These are phyloP conservation scores for Penicillium tannophilum DNA, from an alignment of 495 filamentous ascomycete genomes.

Conservation along the genomic window DNA sequence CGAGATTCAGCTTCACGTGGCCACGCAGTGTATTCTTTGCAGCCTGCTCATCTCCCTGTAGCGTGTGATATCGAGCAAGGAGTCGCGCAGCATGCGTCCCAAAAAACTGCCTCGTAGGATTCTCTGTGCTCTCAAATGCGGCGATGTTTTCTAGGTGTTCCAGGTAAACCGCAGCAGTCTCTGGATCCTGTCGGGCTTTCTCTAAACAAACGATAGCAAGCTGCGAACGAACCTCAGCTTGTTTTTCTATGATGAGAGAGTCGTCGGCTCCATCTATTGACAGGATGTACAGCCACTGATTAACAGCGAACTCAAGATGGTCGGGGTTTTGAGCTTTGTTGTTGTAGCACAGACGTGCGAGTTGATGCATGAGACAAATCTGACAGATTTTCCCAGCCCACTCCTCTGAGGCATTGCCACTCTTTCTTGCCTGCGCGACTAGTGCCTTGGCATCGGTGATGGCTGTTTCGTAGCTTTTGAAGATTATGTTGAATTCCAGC, in stretches of 20 bases:
- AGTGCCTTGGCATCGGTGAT: constrained; percentile 2
- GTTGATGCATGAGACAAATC: constrained; percentile 11
- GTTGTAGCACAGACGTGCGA: constrained; percentile 13
- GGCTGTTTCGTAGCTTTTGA: constrained; percentile 15
- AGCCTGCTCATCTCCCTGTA: constrained; percentile 25
- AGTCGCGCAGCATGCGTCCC: constrained; percentile 10
- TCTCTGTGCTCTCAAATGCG: not conserved
- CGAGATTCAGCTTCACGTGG: constrained; percentile 35
- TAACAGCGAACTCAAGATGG: not conserved
- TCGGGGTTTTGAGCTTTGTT: not conserved
- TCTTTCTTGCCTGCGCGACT: constrained; percentile 1
- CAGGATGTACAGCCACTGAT: not conserved
- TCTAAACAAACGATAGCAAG: not conserved
- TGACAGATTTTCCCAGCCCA: constrained; percentile 4
- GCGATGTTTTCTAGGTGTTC: not conserved
- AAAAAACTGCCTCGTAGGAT: not conserved
- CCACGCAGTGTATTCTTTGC: constrained; percentile 30
- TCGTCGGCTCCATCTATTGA: not conserved
- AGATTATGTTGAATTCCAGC: constrained; percentile 11
- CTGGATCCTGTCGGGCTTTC: not conserved
- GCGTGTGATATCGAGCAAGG: constrained; percentile 31
- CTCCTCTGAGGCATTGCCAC: constrained; percentile 3
- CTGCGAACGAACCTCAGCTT: not conserved
- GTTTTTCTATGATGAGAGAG: not conserved
- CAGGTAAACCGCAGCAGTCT: not conserved